Evolutionary conservation across 2,329 filamentous ascomycete species (phyloP), one percentile per base, ranked within the genome.

Genomic region (Aspergillus pseudoglaucus): DNA sequence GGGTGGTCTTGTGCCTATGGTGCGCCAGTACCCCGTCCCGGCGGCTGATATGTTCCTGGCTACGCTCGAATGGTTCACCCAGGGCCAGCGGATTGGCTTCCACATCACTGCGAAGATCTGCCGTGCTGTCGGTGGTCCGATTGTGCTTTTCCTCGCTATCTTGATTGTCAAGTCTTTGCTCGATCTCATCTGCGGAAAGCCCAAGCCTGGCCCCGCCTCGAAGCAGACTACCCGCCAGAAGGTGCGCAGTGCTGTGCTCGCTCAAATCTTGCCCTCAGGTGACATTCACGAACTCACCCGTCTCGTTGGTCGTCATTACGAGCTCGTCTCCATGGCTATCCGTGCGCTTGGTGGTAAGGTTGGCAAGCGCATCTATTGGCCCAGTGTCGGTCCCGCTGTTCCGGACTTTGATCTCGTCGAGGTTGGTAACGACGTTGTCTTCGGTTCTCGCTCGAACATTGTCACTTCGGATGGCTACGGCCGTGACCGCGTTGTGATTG

Each of bases 341-440:
- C 68, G 78, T 12, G 62, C 74, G 47, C 63, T 81, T 15, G 78
- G 78, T n/a, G 75, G 71, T 35, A n/a, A 17, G 12, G 68, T 79
- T 37, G 78, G 78, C 20, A 69, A 71, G 56, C 70, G 74, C 4
- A 73, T 81, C 0, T 81, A 81, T 59, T 81, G 78, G 78, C 78
- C 78, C 3, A 78, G 78, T 7, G 79, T 75, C 14, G 78, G 78
- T 0, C 78, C 77, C 1, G 65, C 63, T 1, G 73, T 80, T 32
- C 70, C 75, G 14, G 76, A 81, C 52, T 81, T 79, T 52, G 75
- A 80, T 51, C 64, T 81, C 1, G 56, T 81, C 9, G 72, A 81
- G 20, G 68, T 81, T 50, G 79, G 79, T 8, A 73, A 80, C 47
- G 75, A 81, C 59, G 78, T 81, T n/a, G 77, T 81, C 8, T 81